phyloP scores from a whole-genome alignment of 2,329 filamentous ascomycete genomes.

The Sarocladium strictum region DNA sequence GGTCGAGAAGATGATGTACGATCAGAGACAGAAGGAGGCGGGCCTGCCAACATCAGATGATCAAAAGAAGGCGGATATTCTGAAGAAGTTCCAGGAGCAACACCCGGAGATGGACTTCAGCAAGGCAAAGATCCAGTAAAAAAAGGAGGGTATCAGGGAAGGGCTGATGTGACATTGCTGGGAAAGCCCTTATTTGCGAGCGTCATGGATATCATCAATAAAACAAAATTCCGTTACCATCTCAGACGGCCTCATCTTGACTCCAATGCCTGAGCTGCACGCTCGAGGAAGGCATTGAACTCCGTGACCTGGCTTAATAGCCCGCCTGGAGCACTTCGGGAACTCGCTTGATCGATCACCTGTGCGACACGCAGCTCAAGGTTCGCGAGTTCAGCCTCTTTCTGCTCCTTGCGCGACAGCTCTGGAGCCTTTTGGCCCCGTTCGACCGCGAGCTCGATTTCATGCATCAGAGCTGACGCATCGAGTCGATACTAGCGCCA shows the following conservation, averaged over 20 bases:
- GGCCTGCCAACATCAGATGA: constrained; percentile 88
- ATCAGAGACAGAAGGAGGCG: constrained; percentile 93
- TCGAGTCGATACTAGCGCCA: constrained; percentile 36
- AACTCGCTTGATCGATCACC: constrained; percentile 48
- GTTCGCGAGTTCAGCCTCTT: constrained; percentile 46
- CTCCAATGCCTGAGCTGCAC: constrained; percentile 52
- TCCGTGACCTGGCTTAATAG: constrained; percentile 50
- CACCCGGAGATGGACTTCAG: constrained; percentile 68
- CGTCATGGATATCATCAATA: constrained; percentile 4
- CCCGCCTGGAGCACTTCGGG: constrained; percentile 42
- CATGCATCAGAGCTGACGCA: constrained; percentile 54
- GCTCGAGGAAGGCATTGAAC: constrained; percentile 59
- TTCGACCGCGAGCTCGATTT: constrained; percentile 53
- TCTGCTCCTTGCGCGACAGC: constrained; percentile 38
- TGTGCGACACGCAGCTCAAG: constrained; percentile 52
- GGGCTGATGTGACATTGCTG: neutral
- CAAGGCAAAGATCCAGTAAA: constrained; percentile 59
- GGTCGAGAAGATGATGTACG: constrained; percentile 99
- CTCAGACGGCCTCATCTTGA: constrained; percentile 20
- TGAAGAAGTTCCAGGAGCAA: constrained; percentile 87
- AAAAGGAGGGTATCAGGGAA: neutral
- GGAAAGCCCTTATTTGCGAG: neutral
- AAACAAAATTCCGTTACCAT: neutral
- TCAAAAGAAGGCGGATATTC: constrained; percentile 87
- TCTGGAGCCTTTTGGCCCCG: constrained; percentile 43